A percentile compares a stretch with the other conserved stretches of the same genome.
Conservation (phyloP, 1,139 yeast genomes). For the Sugiyamaella novakii region DNA sequence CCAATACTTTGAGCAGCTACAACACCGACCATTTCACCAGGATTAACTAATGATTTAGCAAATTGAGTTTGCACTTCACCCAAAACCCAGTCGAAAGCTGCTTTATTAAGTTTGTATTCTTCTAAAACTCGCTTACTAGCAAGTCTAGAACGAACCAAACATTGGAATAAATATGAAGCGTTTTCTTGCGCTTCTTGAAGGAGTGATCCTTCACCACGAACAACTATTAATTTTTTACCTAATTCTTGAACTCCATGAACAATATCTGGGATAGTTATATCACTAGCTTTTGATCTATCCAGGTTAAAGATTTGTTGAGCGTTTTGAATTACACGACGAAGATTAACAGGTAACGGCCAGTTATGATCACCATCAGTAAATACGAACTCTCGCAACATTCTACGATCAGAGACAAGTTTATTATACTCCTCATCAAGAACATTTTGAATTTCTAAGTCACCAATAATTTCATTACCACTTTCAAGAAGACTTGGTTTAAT, state of each 20-base stretch:
- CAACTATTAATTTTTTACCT: conserved; percentile 66
- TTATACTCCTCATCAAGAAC: conserved; percentile 80
- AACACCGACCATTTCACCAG: conserved; percentile 99
- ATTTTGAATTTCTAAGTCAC: conserved; percentile 82
- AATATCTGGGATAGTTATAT: conserved; percentile 80
- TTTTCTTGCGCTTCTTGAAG: conserved; percentile 86
- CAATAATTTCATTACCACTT: conserved; percentile 86
- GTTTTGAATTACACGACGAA: conserved; percentile 94
- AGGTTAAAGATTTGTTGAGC: conserved; percentile 96
- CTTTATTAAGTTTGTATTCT: conserved; percentile 80
- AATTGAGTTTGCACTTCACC: conserved; percentile 95
- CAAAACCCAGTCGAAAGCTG: conserved; percentile 92
- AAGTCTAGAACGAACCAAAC: conserved; percentile 87
- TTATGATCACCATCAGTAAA: conserved; percentile 92
- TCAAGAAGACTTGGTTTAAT: conserved; percentile 76
- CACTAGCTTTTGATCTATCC: conserved; percentile 88
- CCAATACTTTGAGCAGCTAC: conserved; percentile 99
- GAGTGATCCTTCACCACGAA: conserved; percentile 79
- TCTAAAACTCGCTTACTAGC: conserved; percentile 89
- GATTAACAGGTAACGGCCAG: conserved; percentile 97
- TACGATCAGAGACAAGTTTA: conserved; percentile 76
- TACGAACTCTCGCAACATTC: conserved; percentile 71
- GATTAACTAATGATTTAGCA: conserved; percentile 89
- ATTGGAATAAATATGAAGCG: conserved; percentile 88
- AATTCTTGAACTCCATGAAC: conserved; percentile 71